These are phyloP conservation scores for Lobosporangium transversale DNA, from an alignment of 192 early-diverging fungal species.

Conservation along the genomic window DNA sequence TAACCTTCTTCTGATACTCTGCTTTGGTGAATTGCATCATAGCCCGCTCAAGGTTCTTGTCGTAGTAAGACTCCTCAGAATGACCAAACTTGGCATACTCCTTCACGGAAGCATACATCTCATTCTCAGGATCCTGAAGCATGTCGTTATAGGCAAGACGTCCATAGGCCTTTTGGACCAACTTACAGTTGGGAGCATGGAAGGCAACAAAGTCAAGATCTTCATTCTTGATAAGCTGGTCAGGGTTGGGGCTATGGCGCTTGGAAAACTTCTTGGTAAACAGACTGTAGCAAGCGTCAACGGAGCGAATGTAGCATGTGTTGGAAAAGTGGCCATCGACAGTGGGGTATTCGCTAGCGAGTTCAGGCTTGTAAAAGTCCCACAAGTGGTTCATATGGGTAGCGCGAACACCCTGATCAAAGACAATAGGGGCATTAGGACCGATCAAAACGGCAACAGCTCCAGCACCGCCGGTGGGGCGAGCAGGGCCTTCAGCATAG, in stretches of 20 bases:
- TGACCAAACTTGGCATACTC: conserved; percentile 52
- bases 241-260: conserved; percentile 38
- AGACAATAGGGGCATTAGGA: conserved; percentile 90
- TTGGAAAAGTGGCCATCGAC: conserved; percentile 97
- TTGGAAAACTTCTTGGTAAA: conserved; percentile 75
- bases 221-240: conserved; percentile 55
- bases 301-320: conserved; percentile 89
- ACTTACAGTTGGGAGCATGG: conserved; percentile 98
- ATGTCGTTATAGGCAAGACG: conserved; percentile 95
- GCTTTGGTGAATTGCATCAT: conserved; percentile 85
- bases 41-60: conserved; percentile 92
- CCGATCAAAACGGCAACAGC: conserved; percentile 93
- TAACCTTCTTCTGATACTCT: conserved; percentile 78
- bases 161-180: conserved; percentile 94
- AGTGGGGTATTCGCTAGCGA: conserved; percentile 95
- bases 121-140: conserved; percentile 75
- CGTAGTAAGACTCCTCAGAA: conserved; percentile 80
- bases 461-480: conserved; percentile 95
- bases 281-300: conserved; percentile 88
- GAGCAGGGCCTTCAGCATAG: conserved; percentile 90
- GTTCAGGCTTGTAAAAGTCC: conserved; percentile 99
- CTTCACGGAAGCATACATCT: conserved; percentile 51
- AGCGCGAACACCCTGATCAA: conserved; percentile 86
- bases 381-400: conserved; percentile 98
- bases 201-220: conserved; percentile 86